These are phyloP conservation scores for Penicillium roqueforti DNA, from an alignment of 495 filamentous ascomycete genomes.

Conservation along the genomic window DNA sequence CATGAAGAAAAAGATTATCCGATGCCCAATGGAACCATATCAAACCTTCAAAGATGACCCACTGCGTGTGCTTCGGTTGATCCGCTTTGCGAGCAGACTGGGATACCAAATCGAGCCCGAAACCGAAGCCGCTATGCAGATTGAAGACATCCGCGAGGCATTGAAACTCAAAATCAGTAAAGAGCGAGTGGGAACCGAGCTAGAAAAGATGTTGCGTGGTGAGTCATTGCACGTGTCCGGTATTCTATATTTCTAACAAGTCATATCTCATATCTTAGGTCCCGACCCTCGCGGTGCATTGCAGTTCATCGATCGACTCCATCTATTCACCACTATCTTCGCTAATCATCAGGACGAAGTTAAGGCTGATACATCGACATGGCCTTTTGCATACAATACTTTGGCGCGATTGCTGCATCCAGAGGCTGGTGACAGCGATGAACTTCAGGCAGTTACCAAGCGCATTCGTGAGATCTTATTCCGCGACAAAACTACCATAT, in stretches of 20 bases:
- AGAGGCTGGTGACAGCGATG: constrained; percentile 7
- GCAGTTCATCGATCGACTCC: constrained; percentile 66
- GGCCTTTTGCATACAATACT: constrained; percentile 39
- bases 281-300: constrained; percentile 66
- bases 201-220: constrained; percentile 90
- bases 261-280: constrained; percentile 36
- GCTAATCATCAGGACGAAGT: constrained; percentile 44
- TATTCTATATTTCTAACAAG: neutral
- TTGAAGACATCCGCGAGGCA: constrained; percentile 65
- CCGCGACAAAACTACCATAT: constrained; percentile 54
- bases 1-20: constrained; percentile 65
- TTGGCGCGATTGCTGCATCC: constrained; percentile 30
- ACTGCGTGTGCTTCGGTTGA: constrained; percentile 78
- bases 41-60: constrained; percentile 97
- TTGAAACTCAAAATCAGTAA: constrained; percentile 88
- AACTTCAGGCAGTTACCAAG: constrained; percentile 9
- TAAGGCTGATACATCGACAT: constrained; percentile 42
- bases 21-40: constrained; percentile 82
- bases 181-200: constrained; percentile 76
- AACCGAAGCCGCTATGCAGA: constrained; percentile 68
- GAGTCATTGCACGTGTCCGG: constrained; percentile 1
- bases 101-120: constrained; percentile 68
- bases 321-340: constrained; percentile 78
- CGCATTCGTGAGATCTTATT: constrained; percentile 50
- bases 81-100: constrained; percentile 85